Conservation (phyloP, 306 rosid species). For the Cucumis melo region DNA sequence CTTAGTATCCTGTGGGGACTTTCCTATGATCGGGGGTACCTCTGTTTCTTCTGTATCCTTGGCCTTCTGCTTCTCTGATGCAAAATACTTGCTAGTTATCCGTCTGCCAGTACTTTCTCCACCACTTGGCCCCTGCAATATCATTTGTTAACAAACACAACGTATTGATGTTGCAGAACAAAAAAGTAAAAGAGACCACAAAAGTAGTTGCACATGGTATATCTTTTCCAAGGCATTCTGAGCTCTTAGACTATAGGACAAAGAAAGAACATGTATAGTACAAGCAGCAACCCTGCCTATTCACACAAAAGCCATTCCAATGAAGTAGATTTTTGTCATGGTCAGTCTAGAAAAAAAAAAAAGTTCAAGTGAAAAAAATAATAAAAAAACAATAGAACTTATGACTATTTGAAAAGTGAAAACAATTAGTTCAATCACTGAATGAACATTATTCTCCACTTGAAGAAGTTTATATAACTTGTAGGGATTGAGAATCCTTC, state of each 20-base stretch:
- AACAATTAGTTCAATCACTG: not conserved
- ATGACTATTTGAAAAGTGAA: not conserved
- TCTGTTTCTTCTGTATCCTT: conserved; percentile 35
- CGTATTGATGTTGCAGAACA: not conserved
- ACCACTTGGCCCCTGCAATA: conserved; percentile 31
- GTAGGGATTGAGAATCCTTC: not conserved
- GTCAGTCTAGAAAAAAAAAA: not conserved
- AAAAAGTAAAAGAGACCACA: not conserved
- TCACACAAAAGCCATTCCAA: not conserved
- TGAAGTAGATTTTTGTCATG: not conserved
- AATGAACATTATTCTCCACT: not conserved
- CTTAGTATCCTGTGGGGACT: conserved; percentile 35
- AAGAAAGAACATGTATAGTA: not conserved
- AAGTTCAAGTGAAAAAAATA: not conserved
- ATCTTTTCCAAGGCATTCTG: not conserved
- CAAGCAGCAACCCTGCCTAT: not conserved
- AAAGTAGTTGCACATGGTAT: not conserved
- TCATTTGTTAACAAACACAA: not conserved
- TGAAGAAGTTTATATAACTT: not conserved
- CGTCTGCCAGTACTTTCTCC: conserved; percentile 52
- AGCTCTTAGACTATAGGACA: not conserved
- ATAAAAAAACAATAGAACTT: not conserved
- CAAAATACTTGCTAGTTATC: conserved; percentile 72
- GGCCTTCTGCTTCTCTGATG: conserved; percentile 32
- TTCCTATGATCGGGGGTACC: conserved; percentile 55